Evolutionary conservation across 2,329 filamentous ascomycete species (phyloP).

Genomic region (Microsporum canis): DNA sequence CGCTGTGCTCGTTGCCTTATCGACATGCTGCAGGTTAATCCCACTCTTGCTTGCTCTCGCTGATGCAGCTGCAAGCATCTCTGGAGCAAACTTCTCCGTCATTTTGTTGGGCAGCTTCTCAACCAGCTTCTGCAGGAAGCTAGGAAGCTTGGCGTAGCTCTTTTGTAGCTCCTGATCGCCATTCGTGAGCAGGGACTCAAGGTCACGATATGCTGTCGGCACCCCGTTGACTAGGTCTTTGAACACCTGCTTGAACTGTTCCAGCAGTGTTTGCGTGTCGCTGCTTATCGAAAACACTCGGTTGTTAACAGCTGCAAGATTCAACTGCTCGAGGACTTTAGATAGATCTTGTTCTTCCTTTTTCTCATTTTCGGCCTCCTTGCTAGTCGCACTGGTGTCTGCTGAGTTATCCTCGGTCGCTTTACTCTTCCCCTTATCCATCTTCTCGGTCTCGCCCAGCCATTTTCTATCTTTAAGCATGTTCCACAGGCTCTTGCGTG

Average conservation of each 20-base stretch:
- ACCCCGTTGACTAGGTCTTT: slow-evolving; percentile 88
- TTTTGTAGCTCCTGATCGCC: slow-evolving; percentile 54
- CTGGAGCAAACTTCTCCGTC: slow-evolving; percentile 63
- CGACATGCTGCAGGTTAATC: slow-evolving; percentile 43
- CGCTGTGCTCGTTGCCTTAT: slow-evolving; percentile 45
- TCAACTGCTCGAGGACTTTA: slow-evolving; percentile 69
- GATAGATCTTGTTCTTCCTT: slow-evolving; percentile 62
- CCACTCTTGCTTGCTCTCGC: slow-evolving; percentile 54
- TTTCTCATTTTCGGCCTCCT: slow-evolving; percentile 34
- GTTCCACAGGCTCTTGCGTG: not conserved
- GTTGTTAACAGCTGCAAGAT: slow-evolving; percentile 74
- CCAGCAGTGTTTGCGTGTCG: slow-evolving; percentile 70
- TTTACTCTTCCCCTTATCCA: not conserved
- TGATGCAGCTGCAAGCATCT: slow-evolving; percentile 66
- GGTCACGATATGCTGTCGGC: slow-evolving; percentile 83
- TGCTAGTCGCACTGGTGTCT: not conserved
- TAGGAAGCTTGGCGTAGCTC: slow-evolving; percentile 57
- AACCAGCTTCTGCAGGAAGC: slow-evolving; percentile 73
- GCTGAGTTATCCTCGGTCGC: not conserved
- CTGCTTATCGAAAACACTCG: slow-evolving; percentile 72
- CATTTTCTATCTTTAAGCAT: slow-evolving; percentile 1
- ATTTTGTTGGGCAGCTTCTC: slow-evolving; percentile 73
- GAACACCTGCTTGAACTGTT: slow-evolving; percentile 77
- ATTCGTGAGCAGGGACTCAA: slow-evolving; percentile 56
- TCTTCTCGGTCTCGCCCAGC: not conserved